Base-by-base conservation (phyloP, 2,329 filamentous ascomycete genomes). In the Ophiostoma fasciatum region DNA sequence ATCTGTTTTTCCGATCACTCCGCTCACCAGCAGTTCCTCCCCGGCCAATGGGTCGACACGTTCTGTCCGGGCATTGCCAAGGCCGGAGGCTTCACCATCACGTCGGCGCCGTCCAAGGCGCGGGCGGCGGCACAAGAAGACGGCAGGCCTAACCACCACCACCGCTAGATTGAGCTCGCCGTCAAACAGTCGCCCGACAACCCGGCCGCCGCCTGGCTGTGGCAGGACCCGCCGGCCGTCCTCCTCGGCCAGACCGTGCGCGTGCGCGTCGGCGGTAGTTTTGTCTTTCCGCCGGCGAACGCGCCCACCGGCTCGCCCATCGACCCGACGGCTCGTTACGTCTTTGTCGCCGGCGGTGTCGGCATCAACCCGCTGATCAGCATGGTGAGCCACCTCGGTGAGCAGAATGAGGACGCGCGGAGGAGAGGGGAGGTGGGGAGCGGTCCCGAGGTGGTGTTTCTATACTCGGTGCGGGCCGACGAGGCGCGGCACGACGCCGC, bases 41-140 rank as follows among this genome's bases (percentile, higher is more conserved):
- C 85, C 5, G 85, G 85, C 36, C 85, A 93, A 63, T 94, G 84
- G 82, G 67, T 94, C 38, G 85, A 94, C 53, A 76, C 84, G 7
- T 78, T 80, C 52, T 69, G 84, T 36, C 83, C 85, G 2, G 63
- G 61, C 26, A 59, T 82, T 30, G 49, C 66, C 29, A 74, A 78
- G 51, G 76, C 82, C 4, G 85, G 85, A 23, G 85, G 85, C 39
- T 94, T 93, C 62, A 93, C 84, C 28, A 80, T 93, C 44, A 88
- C 83, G 7, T 90, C 82, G 2, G 61, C 78, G 0, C 83, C 83
- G 0, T 67, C 65, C 28, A 59, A 64, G 37, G 66, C 71, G 9
- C 4, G 26, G 3, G 28, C 21, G 2, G 7, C 12, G 15, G 18
- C 18, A 29, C 17, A 13, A 14, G 12, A 19, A 12, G 13, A 14